These are phyloP conservation scores for Basipetospora chlamydospora DNA, from an alignment of 2,329 filamentous ascomycete species.

Conservation along the genomic window DNA sequence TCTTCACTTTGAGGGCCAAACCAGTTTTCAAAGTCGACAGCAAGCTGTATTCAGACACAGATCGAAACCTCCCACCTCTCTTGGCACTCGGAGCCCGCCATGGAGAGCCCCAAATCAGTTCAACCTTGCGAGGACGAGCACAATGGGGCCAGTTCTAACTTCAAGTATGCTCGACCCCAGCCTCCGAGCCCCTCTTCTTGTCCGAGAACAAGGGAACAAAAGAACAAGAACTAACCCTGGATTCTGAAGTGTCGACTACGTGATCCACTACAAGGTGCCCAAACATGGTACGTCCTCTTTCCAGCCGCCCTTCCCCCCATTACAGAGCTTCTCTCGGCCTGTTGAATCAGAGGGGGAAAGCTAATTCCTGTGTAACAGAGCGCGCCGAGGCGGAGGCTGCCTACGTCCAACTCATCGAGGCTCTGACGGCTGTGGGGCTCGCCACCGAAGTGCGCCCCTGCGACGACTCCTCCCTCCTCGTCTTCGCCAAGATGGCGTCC, in stretches of 20 bases:
- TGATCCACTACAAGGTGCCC: constrained; percentile 64
- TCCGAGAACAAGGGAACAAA: too few species aligned
- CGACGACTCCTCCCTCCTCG: constrained; percentile 56
- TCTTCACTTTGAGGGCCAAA: too few species aligned
- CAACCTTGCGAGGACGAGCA: not conserved
- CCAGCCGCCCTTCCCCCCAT: constrained; percentile 7
- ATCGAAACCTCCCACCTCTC: too few species aligned
- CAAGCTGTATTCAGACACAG: too few species aligned
- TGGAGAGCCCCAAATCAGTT: constrained; percentile 4
- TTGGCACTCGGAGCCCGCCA: not conserved
- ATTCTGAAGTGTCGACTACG: constrained; percentile 61
- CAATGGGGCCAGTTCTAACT: not conserved
- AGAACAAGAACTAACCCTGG: not conserved
- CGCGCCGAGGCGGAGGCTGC: constrained; percentile 54
- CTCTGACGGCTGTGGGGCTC: constrained; percentile 65
- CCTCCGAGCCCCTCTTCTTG: too few species aligned
- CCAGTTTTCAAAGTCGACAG: too few species aligned
- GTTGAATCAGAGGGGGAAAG: not conserved
- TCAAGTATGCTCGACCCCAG: not conserved
- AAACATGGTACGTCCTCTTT: constrained; percentile 41
- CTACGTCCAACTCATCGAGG: constrained; percentile 65
- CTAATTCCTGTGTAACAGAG: constrained; percentile 29
- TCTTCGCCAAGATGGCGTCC: constrained; percentile 73
- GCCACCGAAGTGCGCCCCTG: constrained; percentile 77
- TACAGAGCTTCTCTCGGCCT: not conserved